Evolutionary conservation across 257 asterid species (phyloP).

Genomic region (Lycium ferocissimum): DNA sequence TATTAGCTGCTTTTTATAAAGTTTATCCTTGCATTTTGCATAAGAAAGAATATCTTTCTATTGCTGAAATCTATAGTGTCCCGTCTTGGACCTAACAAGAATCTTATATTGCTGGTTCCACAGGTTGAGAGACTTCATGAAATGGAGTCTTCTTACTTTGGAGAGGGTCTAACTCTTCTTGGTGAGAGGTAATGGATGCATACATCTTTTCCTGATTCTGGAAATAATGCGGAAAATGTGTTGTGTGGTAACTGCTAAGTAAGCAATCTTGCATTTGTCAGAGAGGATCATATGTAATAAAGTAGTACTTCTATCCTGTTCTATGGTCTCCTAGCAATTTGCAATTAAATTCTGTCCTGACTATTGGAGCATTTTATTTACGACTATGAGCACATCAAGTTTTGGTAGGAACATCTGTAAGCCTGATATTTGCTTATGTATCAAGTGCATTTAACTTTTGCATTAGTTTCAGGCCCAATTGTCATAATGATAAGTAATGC

Average conservation of each 20-base stretch:
- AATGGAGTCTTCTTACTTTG: slow-evolving; percentile 65
- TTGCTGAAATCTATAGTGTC: not conserved
- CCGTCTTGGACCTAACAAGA: slow-evolving; percentile 20
- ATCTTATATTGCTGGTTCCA: slow-evolving; percentile 29
- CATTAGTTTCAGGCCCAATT: not conserved
- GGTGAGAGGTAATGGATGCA: slow-evolving; percentile 62
- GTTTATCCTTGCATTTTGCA: not conserved
- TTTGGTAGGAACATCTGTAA: not conserved
- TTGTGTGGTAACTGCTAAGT: slow-evolving; percentile 7
- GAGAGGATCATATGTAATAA: not conserved
- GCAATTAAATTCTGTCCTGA: not conserved
- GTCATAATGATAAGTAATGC: not conserved
- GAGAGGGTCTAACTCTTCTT: slow-evolving; percentile 94
- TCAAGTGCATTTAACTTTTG: not conserved
- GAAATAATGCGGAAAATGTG: not conserved
- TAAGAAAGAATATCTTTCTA: not conserved
- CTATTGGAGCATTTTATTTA: not conserved
- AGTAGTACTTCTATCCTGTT: not conserved
- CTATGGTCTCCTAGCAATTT: not conserved
- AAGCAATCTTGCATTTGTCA: slow-evolving; percentile 4
- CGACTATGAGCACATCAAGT: not conserved
- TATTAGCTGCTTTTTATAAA: not conserved
- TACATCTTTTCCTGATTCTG: slow-evolving; percentile 18
- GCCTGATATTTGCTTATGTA: not conserved
- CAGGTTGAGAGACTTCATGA: slow-evolving; percentile 72